Evolutionary conservation across 768 basidiomycete genomes (phyloP).

Genomic region (Xerocomellus intermedius): DNA sequence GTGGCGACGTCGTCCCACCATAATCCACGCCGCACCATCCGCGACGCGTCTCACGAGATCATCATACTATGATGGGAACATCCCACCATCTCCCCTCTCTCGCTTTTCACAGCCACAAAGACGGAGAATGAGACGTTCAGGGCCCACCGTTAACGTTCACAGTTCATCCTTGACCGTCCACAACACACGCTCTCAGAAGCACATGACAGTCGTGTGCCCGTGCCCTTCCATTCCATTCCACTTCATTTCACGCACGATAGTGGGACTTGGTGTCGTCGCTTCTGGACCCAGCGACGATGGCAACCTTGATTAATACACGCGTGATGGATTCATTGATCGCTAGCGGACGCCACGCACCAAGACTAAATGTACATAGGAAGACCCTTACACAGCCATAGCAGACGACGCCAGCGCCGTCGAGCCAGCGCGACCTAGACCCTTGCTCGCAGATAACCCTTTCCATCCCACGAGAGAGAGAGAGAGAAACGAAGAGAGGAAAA

Average conservation of each 20-base stretch:
- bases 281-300: constrained; percentile 10
- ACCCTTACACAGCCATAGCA: neutral
- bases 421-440: neutral
- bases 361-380: neutral
- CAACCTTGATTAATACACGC: neutral
- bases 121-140: neutral
- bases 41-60: neutral
- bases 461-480: neutral
- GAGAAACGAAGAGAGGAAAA: no score
- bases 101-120: neutral
- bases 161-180: neutral
- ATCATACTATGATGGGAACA: neutral
- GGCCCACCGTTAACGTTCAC: no score
- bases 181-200: constrained; percentile 4
- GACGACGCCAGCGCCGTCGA: neutral
- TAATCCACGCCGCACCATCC: neutral
- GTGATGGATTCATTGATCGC: constrained; percentile 17
- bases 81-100: neutral
- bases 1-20: neutral
- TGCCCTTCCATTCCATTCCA: constrained; percentile 14
- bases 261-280: neutral
- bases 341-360: constrained; percentile 1
- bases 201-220: neutral
- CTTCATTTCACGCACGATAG: constrained; percentile 5
- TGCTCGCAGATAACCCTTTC: neutral